phyloP scores from a whole-genome alignment of 805 yeast genomes.

The Jamesozyma jinghongensis region DNA sequence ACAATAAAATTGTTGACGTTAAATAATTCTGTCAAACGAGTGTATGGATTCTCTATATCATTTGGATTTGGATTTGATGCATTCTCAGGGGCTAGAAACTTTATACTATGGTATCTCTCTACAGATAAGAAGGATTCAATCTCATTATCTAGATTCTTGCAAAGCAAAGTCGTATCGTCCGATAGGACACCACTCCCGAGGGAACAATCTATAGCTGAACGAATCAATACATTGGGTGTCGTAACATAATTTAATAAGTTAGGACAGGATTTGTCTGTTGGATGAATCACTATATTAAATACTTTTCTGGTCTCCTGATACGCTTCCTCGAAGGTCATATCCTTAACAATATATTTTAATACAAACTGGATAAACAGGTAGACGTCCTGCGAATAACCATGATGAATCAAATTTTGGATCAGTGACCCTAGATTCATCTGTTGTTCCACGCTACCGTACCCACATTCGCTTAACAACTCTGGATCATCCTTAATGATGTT shows the following conservation, averaged over 20 bases:
- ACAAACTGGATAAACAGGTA: slow-evolving; percentile 72
- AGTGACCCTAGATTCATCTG: slow-evolving; percentile 46
- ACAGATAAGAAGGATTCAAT: slow-evolving; percentile 46
- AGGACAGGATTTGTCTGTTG: slow-evolving; percentile 53
- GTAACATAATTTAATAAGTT: slow-evolving; percentile 78
- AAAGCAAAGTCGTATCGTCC: slow-evolving; percentile 46
- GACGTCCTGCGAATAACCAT: slow-evolving; percentile 83
- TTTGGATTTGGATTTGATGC: slow-evolving; percentile 31
- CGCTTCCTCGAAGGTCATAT: slow-evolving; percentile 89
- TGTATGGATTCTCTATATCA: slow-evolving; percentile 62
- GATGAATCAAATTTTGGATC: slow-evolving; percentile 63
- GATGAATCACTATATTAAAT: slow-evolving; percentile 77
- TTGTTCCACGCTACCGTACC: slow-evolving; percentile 31
- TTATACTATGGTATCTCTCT: slow-evolving; percentile 22
- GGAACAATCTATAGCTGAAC: slow-evolving; percentile 86
- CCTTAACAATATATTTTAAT: slow-evolving; percentile 55
- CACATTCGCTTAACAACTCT: slow-evolving; percentile 45
- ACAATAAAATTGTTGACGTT: slow-evolving; percentile 91
- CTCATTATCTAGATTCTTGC: slow-evolving; percentile 53
- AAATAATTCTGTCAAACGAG: slow-evolving; percentile 81
- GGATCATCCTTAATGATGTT: slow-evolving; percentile 48
- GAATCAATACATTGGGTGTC: slow-evolving; percentile 81
- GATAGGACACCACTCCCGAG: slow-evolving; percentile 63
- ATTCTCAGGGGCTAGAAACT: slow-evolving; percentile 39
- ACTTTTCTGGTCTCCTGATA: slow-evolving; percentile 68